Evolutionary conservation across 176 grass and related monocot genomes (phyloP).

Genomic region (Bromus sterilis): DNA sequence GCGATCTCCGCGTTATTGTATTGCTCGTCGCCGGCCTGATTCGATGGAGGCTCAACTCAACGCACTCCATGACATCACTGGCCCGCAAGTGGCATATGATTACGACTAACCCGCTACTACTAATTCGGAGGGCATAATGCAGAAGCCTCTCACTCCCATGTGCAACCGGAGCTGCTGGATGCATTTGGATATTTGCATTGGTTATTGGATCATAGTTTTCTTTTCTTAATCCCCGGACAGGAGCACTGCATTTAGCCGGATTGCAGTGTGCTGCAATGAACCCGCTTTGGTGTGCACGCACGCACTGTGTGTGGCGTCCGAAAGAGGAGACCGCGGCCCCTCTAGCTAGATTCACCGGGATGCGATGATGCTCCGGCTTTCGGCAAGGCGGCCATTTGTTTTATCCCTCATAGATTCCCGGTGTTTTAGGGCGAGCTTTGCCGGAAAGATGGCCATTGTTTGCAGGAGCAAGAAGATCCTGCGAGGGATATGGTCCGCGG

Average conservation of each 20-base stretch:
- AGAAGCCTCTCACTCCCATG: neutral
- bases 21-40: neutral
- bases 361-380: neutral
- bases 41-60: neutral
- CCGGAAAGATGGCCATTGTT: neutral
- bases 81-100: neutral
- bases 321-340: neutral
- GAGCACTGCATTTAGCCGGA: neutral
- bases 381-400: neutral
- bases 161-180: neutral
- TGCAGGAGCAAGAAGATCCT: neutral
- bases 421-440: neutral
- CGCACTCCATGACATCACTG: neutral
- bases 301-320: neutral
- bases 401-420: neutral
- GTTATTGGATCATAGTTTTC: neutral
- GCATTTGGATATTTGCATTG: neutral
- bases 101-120: neutral
- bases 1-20: neutral
- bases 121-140: neutral
- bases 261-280: neutral
- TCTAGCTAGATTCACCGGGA: neutral
- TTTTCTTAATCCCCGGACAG: too few relatives aligned
- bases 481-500: neutral
- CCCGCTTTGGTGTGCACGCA: neutral